phyloP scores from a whole-genome alignment of 2,329 filamentous ascomycete species.

The Fusarium proliferatum region DNA sequence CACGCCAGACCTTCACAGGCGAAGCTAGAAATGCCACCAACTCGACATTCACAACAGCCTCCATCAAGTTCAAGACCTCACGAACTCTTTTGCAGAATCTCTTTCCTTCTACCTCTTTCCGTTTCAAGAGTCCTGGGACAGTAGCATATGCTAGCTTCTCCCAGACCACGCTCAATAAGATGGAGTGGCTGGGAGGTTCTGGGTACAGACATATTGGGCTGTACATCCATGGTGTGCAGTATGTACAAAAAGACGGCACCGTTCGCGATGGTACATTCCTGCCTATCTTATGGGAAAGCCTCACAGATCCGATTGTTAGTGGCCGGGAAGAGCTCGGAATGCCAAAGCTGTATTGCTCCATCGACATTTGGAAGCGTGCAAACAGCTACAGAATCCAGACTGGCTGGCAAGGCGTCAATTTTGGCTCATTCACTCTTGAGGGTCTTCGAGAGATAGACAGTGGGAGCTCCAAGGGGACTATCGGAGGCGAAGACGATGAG shows the following conservation, averaged over 20 bases:
- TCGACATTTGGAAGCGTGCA: background rate
- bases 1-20: conserved; percentile 40
- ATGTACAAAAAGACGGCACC: conserved; percentile 60
- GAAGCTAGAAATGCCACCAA: background rate
- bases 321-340: conserved; percentile 68
- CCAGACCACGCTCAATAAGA: conserved; percentile 58
- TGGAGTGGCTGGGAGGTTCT: conserved; percentile 70
- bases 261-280: conserved; percentile 44
- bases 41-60: conserved; percentile 55
- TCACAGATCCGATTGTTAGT: conserved; percentile 69
- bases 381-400: conserved; percentile 1
- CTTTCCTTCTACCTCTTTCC: conserved; percentile 59
- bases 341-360: conserved; percentile 6
- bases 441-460: background rate
- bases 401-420: background rate
- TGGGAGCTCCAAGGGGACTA: background rate
- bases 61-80: conserved; percentile 63
- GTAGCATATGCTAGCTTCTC: conserved; percentile 58
- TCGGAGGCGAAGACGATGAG: background rate
- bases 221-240: conserved; percentile 71
- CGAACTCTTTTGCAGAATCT: conserved; percentile 55
- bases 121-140: conserved; percentile 61
- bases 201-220: conserved; percentile 70
- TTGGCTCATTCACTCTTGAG: background rate
- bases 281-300: conserved; percentile 16